Conservation (phyloP, 106 monocot species). For the Allium fistulosum region DNA sequence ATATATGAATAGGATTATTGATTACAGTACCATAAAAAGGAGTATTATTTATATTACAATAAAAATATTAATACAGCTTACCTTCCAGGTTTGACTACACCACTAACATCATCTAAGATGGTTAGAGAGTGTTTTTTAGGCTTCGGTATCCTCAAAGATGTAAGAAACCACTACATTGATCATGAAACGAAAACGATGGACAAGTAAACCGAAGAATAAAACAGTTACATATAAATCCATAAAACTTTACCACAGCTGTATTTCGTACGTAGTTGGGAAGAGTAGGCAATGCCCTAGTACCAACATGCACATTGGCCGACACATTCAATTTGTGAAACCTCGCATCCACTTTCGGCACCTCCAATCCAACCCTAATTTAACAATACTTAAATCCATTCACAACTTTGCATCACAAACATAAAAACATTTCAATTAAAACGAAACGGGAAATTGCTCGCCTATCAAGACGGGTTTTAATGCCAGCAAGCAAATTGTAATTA, state of each 20-base stretch:
- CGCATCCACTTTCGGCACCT: slow-evolving; percentile 45
- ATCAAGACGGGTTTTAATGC: slow-evolving; percentile 18
- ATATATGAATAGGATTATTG: no score
- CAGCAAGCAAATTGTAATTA: slow-evolving; percentile 40
- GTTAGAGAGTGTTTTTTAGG: slow-evolving; percentile 30
- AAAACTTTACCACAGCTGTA: slow-evolving; percentile 19
- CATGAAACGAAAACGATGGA: not conserved
- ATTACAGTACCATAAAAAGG: no score
- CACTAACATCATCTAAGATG: slow-evolving; percentile 39
- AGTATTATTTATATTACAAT: no score
- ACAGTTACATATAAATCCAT: no score
- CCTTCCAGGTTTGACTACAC: slow-evolving; percentile 45
- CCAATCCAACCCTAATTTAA: slow-evolving; percentile 29
- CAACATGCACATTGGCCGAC: slow-evolving; percentile 33
- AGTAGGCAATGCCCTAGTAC: slow-evolving; percentile 38
- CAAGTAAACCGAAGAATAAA: not conserved
- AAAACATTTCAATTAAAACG: not conserved
- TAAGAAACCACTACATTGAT: slow-evolving; percentile 15
- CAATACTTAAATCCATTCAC: no score
- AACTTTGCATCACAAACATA: not conserved
- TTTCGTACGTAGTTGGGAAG: slow-evolving; percentile 32
- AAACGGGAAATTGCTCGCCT: not conserved
- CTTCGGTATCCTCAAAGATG: slow-evolving; percentile 14
- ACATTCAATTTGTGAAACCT: slow-evolving; percentile 32
- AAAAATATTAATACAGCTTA: not conserved